These are phyloP conservation scores for Psophocarpus tetragonolobus DNA, from an alignment of 306 rosid species.

Conservation along the genomic window DNA sequence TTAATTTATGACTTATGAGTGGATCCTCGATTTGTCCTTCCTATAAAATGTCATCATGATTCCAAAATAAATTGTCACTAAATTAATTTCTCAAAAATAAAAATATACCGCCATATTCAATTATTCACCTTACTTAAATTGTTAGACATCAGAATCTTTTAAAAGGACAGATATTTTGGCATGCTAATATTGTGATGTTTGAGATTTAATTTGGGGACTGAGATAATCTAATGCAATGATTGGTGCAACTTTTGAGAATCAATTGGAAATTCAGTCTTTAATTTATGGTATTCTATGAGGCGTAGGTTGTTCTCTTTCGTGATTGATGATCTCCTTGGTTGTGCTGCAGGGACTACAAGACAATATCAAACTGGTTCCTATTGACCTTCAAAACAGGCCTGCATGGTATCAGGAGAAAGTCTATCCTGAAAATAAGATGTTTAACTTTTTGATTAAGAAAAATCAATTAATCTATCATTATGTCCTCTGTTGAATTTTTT, in stretches of 20 bases:
- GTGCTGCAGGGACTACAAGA: conserved; percentile 62
- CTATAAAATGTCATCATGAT: neutral
- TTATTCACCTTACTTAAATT: neutral
- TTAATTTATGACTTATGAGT: neutral
- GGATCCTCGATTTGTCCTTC: neutral
- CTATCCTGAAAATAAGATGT: conserved; percentile 64
- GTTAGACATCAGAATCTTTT: neutral
- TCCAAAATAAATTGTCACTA: neutral
- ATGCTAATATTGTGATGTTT: neutral
- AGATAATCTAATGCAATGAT: neutral
- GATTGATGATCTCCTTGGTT: neutral
- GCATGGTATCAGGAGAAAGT: conserved; percentile 86
- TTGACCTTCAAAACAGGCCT: conserved; percentile 61
- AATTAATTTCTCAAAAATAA: neutral
- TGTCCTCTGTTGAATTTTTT: neutral
- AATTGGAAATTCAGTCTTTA: neutral
- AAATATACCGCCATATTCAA: neutral
- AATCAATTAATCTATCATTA: neutral
- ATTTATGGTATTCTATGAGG: neutral
- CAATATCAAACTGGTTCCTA: conserved; percentile 62
- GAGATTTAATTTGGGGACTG: neutral
- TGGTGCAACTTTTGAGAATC: neutral
- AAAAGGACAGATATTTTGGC: neutral
- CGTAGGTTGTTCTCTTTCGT: neutral
- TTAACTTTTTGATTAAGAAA: neutral